Base-by-base conservation (phyloP, 2,329 filamentous ascomycete species). In the Penicillium sp. region DNA sequence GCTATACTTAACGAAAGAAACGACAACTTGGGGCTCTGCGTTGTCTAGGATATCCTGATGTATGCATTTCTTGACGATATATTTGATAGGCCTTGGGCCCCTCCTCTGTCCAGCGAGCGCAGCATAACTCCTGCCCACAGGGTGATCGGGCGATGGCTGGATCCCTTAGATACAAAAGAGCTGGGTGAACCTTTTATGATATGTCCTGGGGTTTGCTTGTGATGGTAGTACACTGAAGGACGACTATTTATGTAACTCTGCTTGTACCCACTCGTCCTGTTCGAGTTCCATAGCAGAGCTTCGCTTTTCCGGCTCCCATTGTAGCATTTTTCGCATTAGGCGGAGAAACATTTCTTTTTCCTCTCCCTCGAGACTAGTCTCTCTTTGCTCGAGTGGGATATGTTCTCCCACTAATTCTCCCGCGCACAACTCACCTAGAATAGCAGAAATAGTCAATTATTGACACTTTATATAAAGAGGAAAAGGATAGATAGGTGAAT, bases 321-420 rank as follows among this genome's bases (percentile, higher is more conserved):
- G 68, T 48, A 77, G 44, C 68, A 75, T 76, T 51, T 72, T 76
- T 8, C 66, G 65, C 50, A 76, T 63, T 8, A 76, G 52, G 2
- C 58, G 53, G 8, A 76, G 40, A 58, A 77, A 73, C 4, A 10
- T 47, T 4, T 60, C 66, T 51, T 63, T 73, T 8, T 74, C 70
- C 29, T 70, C 44, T 45, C 69, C 71, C n/a, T 74, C 60, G 4
- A 79, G 70, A 29, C 52, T 70, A 1, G 60, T 75, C 54, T 79
- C 78, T 40, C 63, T 70, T 19, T 75, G 27, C 33, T 77, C 69
- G 2, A 80, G 69, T 3, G 72, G 65, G n/a, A 57, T 58, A 0
- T 8, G 57, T 9, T 65, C 57, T 6, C 53, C 61, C 10, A 76
- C 23, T 49, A 58, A 34, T 15, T 68, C 60, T 41, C 55, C 61